These are phyloP conservation scores for Umbelopsis sp. DNA, from an alignment of 192 early-diverging fungal genomes.

Conservation along the genomic window DNA sequence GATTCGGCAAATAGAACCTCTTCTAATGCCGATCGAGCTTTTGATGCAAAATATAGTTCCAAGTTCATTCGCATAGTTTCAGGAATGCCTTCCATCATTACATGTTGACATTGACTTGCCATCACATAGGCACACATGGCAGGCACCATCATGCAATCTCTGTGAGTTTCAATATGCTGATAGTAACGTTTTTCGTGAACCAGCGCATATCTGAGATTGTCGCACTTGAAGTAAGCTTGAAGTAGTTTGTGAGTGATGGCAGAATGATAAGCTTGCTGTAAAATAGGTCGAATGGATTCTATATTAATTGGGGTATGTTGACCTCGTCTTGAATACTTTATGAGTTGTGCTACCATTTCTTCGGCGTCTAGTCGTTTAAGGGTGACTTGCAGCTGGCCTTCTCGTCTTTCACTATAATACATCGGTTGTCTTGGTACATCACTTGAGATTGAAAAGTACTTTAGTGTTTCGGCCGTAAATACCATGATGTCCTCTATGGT, in stretches of 20 bases:
- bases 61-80: neutral
- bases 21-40: conserved; percentile 19
- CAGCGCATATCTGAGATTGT: neutral
- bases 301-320: neutral
- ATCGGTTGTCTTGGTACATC: conserved; percentile 12
- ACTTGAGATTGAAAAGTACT: conserved; percentile 18
- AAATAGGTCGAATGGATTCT: conserved; percentile 12
- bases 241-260: conserved; percentile 12
- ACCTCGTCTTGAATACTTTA: neutral
- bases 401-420: conserved; percentile 12
- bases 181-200: conserved; percentile 5
- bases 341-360: conserved; percentile 2
- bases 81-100: neutral
- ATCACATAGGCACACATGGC: conserved; percentile 19
- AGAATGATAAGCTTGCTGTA: conserved; percentile 5
- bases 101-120: conserved; percentile 24
- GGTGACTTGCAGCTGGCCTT: conserved; percentile 7
- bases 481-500: conserved; percentile 20
- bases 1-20: conserved; percentile 21
- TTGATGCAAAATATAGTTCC: conserved; percentile 13
- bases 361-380: conserved; percentile 23
- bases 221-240: neutral
- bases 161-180: neutral
- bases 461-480: conserved; percentile 16
- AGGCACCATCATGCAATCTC: conserved; percentile 20